Evolutionary conservation across 2,329 filamentous ascomycete genomes (phyloP), one percentile per base, ranked within the genome.

Genomic region (Trichoderma afroharzianum): DNA sequence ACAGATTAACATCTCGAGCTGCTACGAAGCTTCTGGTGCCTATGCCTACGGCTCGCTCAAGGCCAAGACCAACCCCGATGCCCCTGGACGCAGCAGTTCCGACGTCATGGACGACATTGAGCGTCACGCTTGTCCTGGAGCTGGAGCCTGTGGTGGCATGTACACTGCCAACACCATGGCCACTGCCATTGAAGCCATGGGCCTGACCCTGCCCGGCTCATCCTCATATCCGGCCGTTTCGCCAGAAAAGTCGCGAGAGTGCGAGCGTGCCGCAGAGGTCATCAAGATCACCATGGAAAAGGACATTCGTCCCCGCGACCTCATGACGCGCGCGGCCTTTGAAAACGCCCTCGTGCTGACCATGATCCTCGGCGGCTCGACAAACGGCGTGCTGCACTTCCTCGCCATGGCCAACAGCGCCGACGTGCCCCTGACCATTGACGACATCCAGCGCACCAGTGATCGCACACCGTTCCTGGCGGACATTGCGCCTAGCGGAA

Each of bases 81-180:
- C 90, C 71, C 87, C 87, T 3, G 89, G 90, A 63, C 91, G 92
- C 73, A 91, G 86, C 0, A 88, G 92, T 66, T 88, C 90, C 71
- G 93, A 97, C 76, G 93, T 97, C 70, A 88, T 97, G 84, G 89
- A 94, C 81, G 96, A 98, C 82, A 95, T 98, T 78, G 97, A 98
- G 81, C 90, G 94, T 73, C 87, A 98, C 79, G 95, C 96, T 55
- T 98, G 95, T 75, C 83, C 83, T 28, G 83, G 83, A 36, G 79
- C 81, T 50, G 92, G 92, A 53, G 92, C 92, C 33, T 95, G 92
- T 74, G 92, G 92, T 74, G 92, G 92, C 75, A 95, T 97, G 94
- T 97, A 94, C 83, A 97, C 94, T 1, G 94, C 94, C 74, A 97
- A 97, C 82, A 97, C 94, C 28, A 95, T 97, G 93, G 93, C 93